These are phyloP conservation scores for Saturnispora sanitii DNA, from an alignment of 805 yeast genomes.

Conservation along the genomic window DNA sequence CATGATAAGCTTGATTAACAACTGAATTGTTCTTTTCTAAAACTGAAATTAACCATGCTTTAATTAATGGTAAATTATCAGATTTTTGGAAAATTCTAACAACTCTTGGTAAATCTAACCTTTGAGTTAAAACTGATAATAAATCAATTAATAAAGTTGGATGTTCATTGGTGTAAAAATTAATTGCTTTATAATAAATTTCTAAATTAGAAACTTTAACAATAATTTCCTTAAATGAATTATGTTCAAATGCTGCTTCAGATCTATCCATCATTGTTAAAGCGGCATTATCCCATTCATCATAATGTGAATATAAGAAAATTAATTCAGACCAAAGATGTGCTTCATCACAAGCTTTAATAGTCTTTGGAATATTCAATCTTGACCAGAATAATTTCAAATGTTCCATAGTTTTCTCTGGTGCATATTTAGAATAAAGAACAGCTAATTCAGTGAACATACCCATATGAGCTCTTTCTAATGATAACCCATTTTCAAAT, in stretches of 20 bases:
- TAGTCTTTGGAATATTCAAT: slow-evolving; percentile 93
- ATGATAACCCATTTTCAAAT: slow-evolving; percentile 90
- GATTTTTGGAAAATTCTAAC: slow-evolving; percentile 90
- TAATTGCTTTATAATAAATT: slow-evolving; percentile 93
- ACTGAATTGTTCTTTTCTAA: slow-evolving; percentile 82
- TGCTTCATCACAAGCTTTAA: slow-evolving; percentile 85
- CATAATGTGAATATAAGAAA: slow-evolving; percentile 94
- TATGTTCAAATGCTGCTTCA: slow-evolving; percentile 86
- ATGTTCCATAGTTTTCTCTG: slow-evolving; percentile 90
- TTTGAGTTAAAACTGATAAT: slow-evolving; percentile 72
- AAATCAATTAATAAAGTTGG: slow-evolving; percentile 86
- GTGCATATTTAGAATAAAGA: slow-evolving; percentile 81
- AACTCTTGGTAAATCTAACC: slow-evolving; percentile 89
- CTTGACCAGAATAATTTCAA: slow-evolving; percentile 97
- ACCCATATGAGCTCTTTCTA: slow-evolving; percentile 99
- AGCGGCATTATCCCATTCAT: slow-evolving; percentile 98
- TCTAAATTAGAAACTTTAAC: slow-evolving; percentile 94
- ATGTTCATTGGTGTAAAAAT: slow-evolving; percentile 85
- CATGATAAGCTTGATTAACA: slow-evolving; percentile 93
- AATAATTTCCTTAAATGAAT: slow-evolving; percentile 86
- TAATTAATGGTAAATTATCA: slow-evolving; percentile 91
- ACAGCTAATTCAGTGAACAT: slow-evolving; percentile 96
- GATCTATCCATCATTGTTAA: slow-evolving; percentile 93
- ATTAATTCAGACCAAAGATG: slow-evolving; percentile 95
- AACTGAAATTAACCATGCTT: slow-evolving; percentile 88